Conservation (phyloP, 371 early-diverging fungal genomes). For the Mortierella sp. region DNA sequence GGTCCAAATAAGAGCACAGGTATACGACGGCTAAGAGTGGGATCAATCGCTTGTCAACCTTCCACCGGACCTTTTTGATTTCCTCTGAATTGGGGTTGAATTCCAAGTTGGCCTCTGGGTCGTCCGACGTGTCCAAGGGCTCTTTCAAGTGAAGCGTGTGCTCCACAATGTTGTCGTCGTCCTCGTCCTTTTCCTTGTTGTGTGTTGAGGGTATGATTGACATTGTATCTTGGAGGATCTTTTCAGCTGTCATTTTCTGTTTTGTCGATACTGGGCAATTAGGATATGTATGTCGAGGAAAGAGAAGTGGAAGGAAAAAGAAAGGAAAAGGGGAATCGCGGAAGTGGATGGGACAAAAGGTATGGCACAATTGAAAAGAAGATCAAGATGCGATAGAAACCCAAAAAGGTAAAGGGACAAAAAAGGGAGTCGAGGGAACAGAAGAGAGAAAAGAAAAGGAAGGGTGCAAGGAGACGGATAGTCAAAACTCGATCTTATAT, state of each 20-base stretch:
- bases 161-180: not conserved
- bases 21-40: conserved; percentile 68
- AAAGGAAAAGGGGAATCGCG: not conserved
- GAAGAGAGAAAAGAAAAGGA: not conserved
- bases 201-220: not conserved
- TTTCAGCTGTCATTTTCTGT: too few relatives aligned
- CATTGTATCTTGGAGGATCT: too few relatives aligned
- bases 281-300: too few relatives aligned
- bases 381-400: not conserved
- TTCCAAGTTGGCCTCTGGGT: not conserved
- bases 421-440: not conserved
- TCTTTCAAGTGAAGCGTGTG: not conserved
- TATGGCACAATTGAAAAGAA: not conserved
- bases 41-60: conserved; percentile 61
- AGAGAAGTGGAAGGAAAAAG: not conserved
- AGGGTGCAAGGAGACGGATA: not conserved
- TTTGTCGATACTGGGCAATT: too few relatives aligned
- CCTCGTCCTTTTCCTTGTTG: not conserved
- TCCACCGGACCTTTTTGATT: conserved; percentile 53
- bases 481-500: too few relatives aligned
- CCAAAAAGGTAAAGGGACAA: not conserved
- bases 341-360: not conserved
- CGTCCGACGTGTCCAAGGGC: not conserved
- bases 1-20: conserved; percentile 67
- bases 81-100: conserved; percentile 42